A percentile compares a stretch with the other conserved stretches of the same genome.
These are phyloP conservation scores for Penicillium sp. DNA, from an alignment of 2,329 filamentous ascomycete species.

Conservation along the genomic window DNA sequence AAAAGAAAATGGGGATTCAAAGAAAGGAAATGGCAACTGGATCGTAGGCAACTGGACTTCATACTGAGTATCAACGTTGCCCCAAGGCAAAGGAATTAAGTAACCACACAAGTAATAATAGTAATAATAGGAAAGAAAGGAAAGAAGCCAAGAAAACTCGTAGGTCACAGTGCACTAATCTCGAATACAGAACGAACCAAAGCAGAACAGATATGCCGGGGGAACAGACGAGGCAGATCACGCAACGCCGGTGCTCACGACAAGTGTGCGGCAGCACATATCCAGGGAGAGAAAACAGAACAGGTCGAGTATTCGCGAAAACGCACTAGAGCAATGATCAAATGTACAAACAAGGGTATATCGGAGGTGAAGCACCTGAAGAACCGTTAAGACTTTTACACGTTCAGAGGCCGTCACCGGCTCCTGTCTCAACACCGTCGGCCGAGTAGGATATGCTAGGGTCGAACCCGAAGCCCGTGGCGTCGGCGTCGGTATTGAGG, in stretches of 20 bases:
- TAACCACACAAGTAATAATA: constrained; percentile 31
- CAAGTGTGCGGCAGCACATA: constrained; percentile 27
- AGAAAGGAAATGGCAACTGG: constrained; percentile 12
- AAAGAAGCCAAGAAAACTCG: constrained; percentile 29
- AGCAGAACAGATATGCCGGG: constrained; percentile 14
- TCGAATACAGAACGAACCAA: constrained; percentile 23
- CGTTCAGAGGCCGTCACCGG: constrained; percentile 41
- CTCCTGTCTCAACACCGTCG: constrained; percentile 48
- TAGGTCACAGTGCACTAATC: constrained; percentile 33
- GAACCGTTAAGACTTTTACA: constrained; percentile 34
- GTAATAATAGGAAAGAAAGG: constrained; percentile 32
- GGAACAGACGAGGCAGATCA: constrained; percentile 31
- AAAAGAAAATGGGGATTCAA: constrained; percentile 6
- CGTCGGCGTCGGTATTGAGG: constrained; percentile 57
- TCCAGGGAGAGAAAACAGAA: constrained; percentile 29
- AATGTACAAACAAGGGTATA: constrained; percentile 46
- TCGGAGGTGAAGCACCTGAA: constrained; percentile 36
- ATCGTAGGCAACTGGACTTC: constrained; percentile 8
- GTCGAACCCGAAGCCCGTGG: constrained; percentile 46
- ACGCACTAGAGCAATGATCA: constrained; percentile 29
- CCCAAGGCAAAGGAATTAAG: constrained; percentile 23
- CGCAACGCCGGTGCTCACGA: constrained; percentile 38
- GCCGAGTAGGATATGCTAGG: constrained; percentile 40
- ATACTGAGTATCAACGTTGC: constrained; percentile 14
- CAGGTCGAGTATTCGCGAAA: constrained; percentile 22